phyloP scores from a whole-genome alignment of 169 alveolate genomes.

The Fabrea salina region DNA sequence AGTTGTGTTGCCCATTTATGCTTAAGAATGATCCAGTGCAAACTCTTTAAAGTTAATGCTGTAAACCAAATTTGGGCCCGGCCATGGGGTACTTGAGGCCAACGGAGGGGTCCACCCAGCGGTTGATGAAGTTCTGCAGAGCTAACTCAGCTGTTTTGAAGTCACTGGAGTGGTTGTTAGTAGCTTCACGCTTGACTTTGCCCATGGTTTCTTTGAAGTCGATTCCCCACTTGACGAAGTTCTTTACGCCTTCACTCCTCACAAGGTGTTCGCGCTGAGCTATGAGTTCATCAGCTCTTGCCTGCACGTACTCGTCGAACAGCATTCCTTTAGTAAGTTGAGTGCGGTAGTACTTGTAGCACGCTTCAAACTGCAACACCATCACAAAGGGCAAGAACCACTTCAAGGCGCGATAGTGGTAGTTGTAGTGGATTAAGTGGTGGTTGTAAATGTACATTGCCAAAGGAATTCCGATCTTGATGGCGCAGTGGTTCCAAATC shows the following conservation, averaged over 20 bases:
- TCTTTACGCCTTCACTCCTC: constrained; percentile 38
- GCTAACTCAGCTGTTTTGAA: constrained; percentile 58
- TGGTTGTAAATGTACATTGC: constrained; percentile 51
- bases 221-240: constrained; percentile 48
- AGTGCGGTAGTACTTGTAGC: constrained; percentile 44
- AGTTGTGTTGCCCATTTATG: too few relatives aligned
- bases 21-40: too few relatives aligned
- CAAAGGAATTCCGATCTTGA: neutral
- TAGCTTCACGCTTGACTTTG: constrained; percentile 53
- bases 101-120: constrained; percentile 37
- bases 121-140: constrained; percentile 52
- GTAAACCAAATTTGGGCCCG: too few relatives aligned
- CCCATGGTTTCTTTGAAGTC: constrained; percentile 48
- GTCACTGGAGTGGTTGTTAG: constrained; percentile 55
- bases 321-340: constrained; percentile 52
- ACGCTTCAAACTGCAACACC: neutral
- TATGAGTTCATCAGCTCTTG: constrained; percentile 67
- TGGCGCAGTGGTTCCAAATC: neutral
- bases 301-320: constrained; percentile 63
- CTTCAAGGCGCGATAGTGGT: constrained; percentile 12
- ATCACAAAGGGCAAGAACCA: constrained; percentile 30
- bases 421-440: constrained; percentile 33
- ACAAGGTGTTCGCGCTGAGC: constrained; percentile 55
- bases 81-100: constrained; percentile 23
- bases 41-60: too few relatives aligned